Evolutionary conservation across 306 rosid species (phyloP).

Genomic region (Ceratonia siliqua): DNA sequence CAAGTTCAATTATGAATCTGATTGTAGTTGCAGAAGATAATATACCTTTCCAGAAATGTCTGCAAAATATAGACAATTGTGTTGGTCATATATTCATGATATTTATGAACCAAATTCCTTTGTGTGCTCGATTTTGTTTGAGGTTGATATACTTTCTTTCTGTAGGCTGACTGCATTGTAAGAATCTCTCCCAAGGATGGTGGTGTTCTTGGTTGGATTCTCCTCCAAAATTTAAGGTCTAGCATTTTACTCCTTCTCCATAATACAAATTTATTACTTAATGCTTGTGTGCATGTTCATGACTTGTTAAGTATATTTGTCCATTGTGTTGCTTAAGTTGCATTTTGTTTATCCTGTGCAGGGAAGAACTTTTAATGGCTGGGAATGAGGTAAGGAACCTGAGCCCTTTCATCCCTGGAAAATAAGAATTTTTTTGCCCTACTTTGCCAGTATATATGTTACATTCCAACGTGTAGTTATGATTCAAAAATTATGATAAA

Average conservation of each 20-base stretch:
- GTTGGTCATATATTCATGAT: neutral
- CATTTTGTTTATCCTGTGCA: conserved; percentile 37
- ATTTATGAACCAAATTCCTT: neutral
- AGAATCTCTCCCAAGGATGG: conserved; percentile 76
- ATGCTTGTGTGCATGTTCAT: neutral
- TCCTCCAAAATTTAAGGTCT: conserved; percentile 78
- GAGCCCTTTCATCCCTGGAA: conserved; percentile 6
- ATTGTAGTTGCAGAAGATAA: conserved; percentile 3
- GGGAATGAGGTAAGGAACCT: conserved; percentile 63
- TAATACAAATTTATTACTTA: neutral
- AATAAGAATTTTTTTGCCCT: neutral
- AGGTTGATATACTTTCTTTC: conserved; percentile 19
- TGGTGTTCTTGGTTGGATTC: conserved; percentile 76
- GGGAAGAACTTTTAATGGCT: conserved; percentile 43
- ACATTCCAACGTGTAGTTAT: neutral
- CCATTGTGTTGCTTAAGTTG: conserved; percentile 9
- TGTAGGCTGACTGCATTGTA: conserved; percentile 84
- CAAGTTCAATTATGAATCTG: conserved; percentile 16
- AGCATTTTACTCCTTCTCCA: neutral
- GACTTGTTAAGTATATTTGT: conserved; percentile 6
- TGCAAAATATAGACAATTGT: neutral
- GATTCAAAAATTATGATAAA: neutral
- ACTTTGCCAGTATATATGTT: neutral
- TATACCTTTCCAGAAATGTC: neutral
- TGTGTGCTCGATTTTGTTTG: conserved; percentile 16